A percentile compares a stretch with the other conserved stretches of the same genome.
Evolutionary conservation across 225 moss, liverwort and hornwort genomes (phyloP).

Genomic region (Ulota crispa): DNA sequence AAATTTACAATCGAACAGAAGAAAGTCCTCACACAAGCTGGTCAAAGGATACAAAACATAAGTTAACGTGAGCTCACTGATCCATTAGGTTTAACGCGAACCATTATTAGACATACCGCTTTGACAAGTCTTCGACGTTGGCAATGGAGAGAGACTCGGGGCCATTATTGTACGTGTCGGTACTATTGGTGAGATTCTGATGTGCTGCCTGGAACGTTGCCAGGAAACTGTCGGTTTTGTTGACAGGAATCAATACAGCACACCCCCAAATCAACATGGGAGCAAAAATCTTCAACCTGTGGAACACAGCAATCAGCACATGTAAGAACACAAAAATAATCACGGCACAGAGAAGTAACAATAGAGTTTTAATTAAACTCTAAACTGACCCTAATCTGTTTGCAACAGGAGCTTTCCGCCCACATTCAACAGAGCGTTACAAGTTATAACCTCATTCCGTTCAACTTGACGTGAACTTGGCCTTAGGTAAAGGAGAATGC

Average conservation of each 20-base stretch:
- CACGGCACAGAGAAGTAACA: neutral
- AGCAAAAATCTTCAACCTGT: slow-evolving; percentile 82
- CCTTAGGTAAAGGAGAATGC: neutral
- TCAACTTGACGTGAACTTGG: neutral
- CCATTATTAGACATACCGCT: slow-evolving; percentile 39
- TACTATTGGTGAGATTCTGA: slow-evolving; percentile 21
- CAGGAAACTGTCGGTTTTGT: slow-evolving; percentile 60
- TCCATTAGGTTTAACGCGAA: neutral
- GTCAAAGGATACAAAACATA: neutral
- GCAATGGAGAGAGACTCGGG: slow-evolving; percentile 77
- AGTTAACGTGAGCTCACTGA: neutral
- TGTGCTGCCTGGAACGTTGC: neutral
- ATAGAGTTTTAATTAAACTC: neutral
- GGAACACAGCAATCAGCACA: neutral
- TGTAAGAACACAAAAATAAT: neutral
- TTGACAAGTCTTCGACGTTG: slow-evolving; percentile 55
- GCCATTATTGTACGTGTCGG: neutral
- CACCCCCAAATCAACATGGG: slow-evolving; percentile 72
- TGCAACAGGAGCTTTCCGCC: neutral
- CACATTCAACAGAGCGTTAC: neutral
- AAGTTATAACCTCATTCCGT: neutral
- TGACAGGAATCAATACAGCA: slow-evolving; percentile 69
- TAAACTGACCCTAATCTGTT: neutral
- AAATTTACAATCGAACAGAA: neutral
- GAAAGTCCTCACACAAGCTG: neutral